Percentiles rank a stretch among this genome's conserved stretches.
These are phyloP conservation scores for Arthroderma sp. DNA, from an alignment of 2,329 filamentous ascomycete species.

Conservation along the genomic window DNA sequence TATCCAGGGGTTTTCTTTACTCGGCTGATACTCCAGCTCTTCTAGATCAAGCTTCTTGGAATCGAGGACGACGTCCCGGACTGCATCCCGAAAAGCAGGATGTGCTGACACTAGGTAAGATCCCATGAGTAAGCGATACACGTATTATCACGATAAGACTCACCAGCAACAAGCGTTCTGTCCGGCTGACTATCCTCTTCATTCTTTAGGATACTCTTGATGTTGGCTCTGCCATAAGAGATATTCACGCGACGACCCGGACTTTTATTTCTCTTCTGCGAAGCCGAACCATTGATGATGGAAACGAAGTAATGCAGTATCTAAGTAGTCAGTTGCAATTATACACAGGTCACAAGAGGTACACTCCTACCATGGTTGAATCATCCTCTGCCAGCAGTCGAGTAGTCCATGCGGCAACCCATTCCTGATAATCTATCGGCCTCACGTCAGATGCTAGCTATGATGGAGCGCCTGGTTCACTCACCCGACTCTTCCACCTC, in stretches of 20 bases:
- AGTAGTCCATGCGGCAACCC: not conserved
- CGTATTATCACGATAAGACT: not conserved
- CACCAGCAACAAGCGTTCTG: not conserved
- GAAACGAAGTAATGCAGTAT: not conserved
- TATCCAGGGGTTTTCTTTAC: too few relatives aligned
- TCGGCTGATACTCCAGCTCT: not conserved
- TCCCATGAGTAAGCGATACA: not conserved
- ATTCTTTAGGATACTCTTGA: not conserved
- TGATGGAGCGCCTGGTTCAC: not conserved
- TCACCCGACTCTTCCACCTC: not conserved
- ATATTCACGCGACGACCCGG: not conserved
- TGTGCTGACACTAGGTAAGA: not conserved
- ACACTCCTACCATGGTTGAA: not conserved
- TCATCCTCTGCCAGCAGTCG: not conserved
- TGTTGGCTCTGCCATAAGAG: not conserved
- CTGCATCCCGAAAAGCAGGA: not conserved
- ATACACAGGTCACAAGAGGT: not conserved
- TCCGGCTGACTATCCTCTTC: not conserved
- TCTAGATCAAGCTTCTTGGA: not conserved
- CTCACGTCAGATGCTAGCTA: not conserved
- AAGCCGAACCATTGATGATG: not conserved
- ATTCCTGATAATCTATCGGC: not conserved
- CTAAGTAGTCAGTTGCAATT: not conserved
- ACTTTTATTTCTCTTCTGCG: not conserved
- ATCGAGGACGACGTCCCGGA: not conserved